These are phyloP conservation scores for Cicer pinnatifidum DNA, from an alignment of 306 rosid genomes.

Conservation along the genomic window DNA sequence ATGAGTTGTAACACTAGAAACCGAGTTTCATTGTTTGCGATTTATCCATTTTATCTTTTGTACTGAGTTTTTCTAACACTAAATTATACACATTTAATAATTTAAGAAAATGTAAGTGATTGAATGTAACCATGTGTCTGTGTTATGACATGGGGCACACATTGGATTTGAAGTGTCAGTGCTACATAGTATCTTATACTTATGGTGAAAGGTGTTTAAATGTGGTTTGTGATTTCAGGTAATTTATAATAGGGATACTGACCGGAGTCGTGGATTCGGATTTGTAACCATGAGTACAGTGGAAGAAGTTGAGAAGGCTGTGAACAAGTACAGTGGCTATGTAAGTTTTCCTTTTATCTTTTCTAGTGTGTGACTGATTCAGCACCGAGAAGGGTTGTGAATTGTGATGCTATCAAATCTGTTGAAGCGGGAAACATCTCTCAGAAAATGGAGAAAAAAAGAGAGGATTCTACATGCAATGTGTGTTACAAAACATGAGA, in stretches of 20 bases:
- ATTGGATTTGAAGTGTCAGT: too few species aligned
- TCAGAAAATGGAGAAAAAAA: background rate
- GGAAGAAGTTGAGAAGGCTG: constrained; percentile 85
- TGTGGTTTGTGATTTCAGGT: constrained; percentile 57
- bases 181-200: too few species aligned
- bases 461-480: background rate
- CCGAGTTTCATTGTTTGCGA: too few species aligned
- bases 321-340: constrained; percentile 65
- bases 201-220: too few species aligned
- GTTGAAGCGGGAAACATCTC: background rate
- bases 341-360: constrained; percentile 57
- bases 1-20: too few species aligned
- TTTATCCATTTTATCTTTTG: too few species aligned
- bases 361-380: background rate
- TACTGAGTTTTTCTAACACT: too few species aligned
- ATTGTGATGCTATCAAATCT: background rate
- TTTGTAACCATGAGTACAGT: constrained; percentile 88
- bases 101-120: too few species aligned
- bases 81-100: too few species aligned
- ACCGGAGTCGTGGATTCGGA: constrained; percentile 89
- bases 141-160: too few species aligned
- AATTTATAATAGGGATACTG: constrained; percentile 80
- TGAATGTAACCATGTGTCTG: too few species aligned
- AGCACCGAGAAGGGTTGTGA: background rate
- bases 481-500: constrained; percentile 3